phyloP scores from a whole-genome alignment of 2,329 filamentous ascomycete species.

The Fulvia fulva region DNA sequence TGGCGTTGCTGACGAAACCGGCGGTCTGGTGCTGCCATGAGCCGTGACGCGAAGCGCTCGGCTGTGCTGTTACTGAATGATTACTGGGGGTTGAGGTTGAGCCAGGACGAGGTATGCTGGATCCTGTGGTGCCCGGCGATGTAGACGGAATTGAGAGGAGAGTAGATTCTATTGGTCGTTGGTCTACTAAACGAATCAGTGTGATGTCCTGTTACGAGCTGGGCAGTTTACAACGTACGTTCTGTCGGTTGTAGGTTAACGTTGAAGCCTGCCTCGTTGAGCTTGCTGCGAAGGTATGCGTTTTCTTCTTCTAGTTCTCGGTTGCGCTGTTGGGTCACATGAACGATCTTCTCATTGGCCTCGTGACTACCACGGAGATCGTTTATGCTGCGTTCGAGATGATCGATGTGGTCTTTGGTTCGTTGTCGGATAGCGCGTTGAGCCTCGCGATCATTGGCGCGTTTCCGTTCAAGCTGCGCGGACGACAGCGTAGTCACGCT shows the following conservation, averaged over 20 bases:
- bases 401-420: conserved; percentile 57
- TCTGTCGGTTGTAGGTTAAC: conserved; percentile 17
- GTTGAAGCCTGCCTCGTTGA: conserved; percentile 42
- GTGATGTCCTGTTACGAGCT: background rate
- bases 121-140: conserved; percentile 24
- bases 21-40: conserved; percentile 26
- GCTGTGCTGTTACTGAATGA: conserved; percentile 25
- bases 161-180: conserved; percentile 20
- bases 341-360: conserved; percentile 42
- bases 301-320: conserved; percentile 54
- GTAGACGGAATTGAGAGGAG: conserved; percentile 22
- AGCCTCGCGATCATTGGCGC: conserved; percentile 58
- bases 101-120: conserved; percentile 24
- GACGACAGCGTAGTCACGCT: conserved; percentile 56
- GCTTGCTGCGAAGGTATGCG: conserved; percentile 47
- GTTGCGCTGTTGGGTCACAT: conserved; percentile 51
- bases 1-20: conserved; percentile 16
- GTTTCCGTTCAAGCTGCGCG: conserved; percentile 56
- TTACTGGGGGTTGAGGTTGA: conserved; percentile 28
- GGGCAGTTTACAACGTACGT: conserved; percentile 1
- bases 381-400: conserved; percentile 52
- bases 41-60: conserved; percentile 24
- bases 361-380: conserved; percentile 50
- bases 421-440: conserved; percentile 57
- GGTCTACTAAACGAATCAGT: conserved; percentile 16